Conservation (phyloP, 305 asterid species). For the Euphrasia arctica region DNA sequence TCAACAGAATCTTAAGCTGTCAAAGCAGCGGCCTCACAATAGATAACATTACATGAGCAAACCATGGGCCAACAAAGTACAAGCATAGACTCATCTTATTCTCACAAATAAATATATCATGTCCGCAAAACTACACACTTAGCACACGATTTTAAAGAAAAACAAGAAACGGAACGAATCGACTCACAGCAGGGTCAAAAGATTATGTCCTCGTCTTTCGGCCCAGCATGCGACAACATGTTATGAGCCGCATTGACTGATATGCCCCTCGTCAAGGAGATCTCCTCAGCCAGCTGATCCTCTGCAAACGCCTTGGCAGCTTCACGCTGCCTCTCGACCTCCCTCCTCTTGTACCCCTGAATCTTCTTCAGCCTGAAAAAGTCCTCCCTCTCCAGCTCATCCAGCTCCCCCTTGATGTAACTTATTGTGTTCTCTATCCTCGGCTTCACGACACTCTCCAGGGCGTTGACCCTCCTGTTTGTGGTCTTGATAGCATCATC, state of each 20-base stretch:
- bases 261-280: slow-evolving; percentile 43
- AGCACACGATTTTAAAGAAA: neutral
- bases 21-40: too few relatives aligned
- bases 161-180: neutral
- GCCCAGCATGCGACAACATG: slow-evolving; percentile 37
- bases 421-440: slow-evolving; percentile 69
- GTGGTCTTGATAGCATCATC: slow-evolving; percentile 66
- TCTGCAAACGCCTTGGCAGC: slow-evolving; percentile 59
- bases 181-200: slow-evolving; percentile 34
- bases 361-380: slow-evolving; percentile 88
- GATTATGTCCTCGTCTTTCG: slow-evolving; percentile 73
- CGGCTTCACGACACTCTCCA: slow-evolving; percentile 90
- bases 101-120: too few relatives aligned
- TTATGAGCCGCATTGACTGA: slow-evolving; percentile 44
- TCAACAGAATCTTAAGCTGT: too few relatives aligned
- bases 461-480: slow-evolving; percentile 86
- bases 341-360: slow-evolving; percentile 82
- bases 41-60: too few relatives aligned
- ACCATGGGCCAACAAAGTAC: too few relatives aligned
- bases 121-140: neutral
- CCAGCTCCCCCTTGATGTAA: slow-evolving; percentile 79
- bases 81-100: too few relatives aligned
- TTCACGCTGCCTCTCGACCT: slow-evolving; percentile 58
- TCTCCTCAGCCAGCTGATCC: slow-evolving; percentile 50
- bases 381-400: slow-evolving; percentile 87